Evolutionary conservation across 345 rosid genomes (phyloP).

Genomic region (Eucalyptus paniculata): DNA sequence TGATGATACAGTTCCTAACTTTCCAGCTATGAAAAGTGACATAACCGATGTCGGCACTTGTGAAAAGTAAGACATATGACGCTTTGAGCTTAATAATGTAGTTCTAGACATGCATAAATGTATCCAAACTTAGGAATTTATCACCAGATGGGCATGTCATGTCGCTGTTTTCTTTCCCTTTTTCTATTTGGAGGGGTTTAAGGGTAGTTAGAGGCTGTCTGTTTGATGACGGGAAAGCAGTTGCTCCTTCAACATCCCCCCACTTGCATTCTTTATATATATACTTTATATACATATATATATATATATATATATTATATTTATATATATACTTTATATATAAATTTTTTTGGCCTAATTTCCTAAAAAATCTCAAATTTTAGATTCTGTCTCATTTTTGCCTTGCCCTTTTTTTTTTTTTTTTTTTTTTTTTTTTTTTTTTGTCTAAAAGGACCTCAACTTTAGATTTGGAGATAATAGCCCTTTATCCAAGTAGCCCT

Average conservation of each 20-base stretch:
- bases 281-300: too few relatives aligned
- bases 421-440: too few relatives aligned
- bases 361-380: neutral
- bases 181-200: neutral
- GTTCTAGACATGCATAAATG: neutral
- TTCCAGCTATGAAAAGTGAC: neutral
- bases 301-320: neutral
- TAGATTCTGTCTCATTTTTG: neutral
- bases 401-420: neutral
- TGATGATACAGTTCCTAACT: neutral
- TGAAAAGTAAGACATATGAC: neutral
- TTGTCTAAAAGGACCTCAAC: neutral
- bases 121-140: neutral
- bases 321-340: neutral
- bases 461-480: too few relatives aligned
- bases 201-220: neutral
- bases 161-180: neutral
- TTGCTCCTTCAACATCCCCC: neutral
- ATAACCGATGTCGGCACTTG: neutral
- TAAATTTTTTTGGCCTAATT: neutral
- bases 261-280: neutral
- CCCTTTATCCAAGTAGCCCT: too few relatives aligned
- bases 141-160: neutral
- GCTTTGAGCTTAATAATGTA: neutral
- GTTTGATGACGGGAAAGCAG: neutral